Evolutionary conservation across 306 rosid genomes (phyloP).

Genomic region (Mimosa bimucronata): DNA sequence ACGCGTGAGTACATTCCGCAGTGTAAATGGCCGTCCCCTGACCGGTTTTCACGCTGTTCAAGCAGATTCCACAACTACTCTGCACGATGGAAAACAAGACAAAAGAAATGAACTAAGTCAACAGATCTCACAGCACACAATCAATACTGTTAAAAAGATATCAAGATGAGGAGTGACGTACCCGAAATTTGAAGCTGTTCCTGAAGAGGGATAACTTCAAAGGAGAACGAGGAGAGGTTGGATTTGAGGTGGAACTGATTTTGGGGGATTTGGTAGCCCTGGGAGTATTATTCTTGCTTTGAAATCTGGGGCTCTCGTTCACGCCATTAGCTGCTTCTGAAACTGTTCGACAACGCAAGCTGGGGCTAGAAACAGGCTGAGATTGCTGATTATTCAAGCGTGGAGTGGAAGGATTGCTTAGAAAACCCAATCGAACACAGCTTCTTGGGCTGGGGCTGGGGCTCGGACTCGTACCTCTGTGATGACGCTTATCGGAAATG

Average conservation of each 20-base stretch:
- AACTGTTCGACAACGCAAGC: constrained; percentile 58
- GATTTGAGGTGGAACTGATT: constrained; percentile 54
- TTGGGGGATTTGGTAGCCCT: constrained; percentile 55
- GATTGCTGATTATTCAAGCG: constrained; percentile 45
- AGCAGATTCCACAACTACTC: constrained; percentile 96
- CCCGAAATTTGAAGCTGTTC: constrained; percentile 95
- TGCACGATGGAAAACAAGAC: constrained; percentile 34
- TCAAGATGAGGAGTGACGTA: constrained; percentile 16
- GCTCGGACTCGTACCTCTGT: constrained; percentile 47
- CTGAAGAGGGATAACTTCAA: constrained; percentile 85
- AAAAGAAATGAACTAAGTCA: not conserved
- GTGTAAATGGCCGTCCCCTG: constrained; percentile 98
- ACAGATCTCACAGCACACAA: constrained; percentile 3
- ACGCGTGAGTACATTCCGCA: constrained; percentile 90
- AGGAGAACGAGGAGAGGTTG: constrained; percentile 89
- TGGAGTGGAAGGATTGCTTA: constrained; percentile 75
- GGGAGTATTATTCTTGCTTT: constrained; percentile 48
- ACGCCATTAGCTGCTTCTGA: constrained; percentile 39
- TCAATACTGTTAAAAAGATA: too few species aligned
- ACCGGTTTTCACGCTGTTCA: constrained; percentile 88
- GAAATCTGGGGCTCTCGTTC: constrained; percentile 48
- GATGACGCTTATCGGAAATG: constrained; percentile 52
- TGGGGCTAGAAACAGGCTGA: constrained; percentile 44
- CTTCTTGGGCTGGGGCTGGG: constrained; percentile 86
- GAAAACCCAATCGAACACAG: constrained; percentile 68